Conservation (phyloP, 805 yeast species). For the Yamadazyma sp. region DNA sequence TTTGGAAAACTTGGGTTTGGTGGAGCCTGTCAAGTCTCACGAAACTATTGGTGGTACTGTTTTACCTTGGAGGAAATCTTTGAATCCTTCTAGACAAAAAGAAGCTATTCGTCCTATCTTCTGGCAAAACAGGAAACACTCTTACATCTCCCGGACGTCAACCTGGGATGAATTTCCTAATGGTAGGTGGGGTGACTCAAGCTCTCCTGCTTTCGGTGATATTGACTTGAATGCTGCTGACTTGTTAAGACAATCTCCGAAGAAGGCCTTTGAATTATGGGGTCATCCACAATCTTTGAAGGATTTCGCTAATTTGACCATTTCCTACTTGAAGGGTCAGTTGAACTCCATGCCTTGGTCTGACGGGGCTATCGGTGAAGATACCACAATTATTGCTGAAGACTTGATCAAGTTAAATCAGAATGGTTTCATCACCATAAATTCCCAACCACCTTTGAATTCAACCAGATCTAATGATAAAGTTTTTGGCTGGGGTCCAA, state of each 20-base stretch:
- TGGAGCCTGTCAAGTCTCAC: constrained; percentile 42
- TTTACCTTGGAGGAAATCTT: constrained; percentile 89
- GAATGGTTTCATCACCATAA: constrained; percentile 74
- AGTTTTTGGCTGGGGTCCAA: constrained; percentile 93
- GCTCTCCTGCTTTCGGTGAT: constrained; percentile 96
- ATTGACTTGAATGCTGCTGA: constrained; percentile 79
- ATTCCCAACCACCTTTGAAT: constrained; percentile 92
- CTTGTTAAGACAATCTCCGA: constrained; percentile 77
- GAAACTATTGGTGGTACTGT: constrained; percentile 40
- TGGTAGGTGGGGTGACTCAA: constrained; percentile 98
- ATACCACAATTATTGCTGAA: constrained; percentile 60
- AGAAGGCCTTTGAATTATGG: constrained; percentile 84
- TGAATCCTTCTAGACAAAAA: constrained; percentile 73
- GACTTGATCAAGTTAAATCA: constrained; percentile 64
- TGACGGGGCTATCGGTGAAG: constrained; percentile 82
- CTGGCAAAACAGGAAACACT: constrained; percentile 91
- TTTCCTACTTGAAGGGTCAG: constrained; percentile 69
- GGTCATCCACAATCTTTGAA: constrained; percentile 64
- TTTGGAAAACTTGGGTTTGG: constrained; percentile 67
- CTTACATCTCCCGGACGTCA: constrained; percentile 85
- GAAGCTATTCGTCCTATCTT: constrained; percentile 92
- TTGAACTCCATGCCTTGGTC: constrained; percentile 88
- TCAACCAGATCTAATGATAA: constrained; percentile 71
- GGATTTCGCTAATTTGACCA: constrained; percentile 64
- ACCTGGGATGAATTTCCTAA: constrained; percentile 98